A percentile compares a stretch with the other conserved stretches of the same genome.
These are phyloP conservation scores for Daldinia eschscholtzii DNA, from an alignment of 2,329 filamentous ascomycete species.

Conservation along the genomic window DNA sequence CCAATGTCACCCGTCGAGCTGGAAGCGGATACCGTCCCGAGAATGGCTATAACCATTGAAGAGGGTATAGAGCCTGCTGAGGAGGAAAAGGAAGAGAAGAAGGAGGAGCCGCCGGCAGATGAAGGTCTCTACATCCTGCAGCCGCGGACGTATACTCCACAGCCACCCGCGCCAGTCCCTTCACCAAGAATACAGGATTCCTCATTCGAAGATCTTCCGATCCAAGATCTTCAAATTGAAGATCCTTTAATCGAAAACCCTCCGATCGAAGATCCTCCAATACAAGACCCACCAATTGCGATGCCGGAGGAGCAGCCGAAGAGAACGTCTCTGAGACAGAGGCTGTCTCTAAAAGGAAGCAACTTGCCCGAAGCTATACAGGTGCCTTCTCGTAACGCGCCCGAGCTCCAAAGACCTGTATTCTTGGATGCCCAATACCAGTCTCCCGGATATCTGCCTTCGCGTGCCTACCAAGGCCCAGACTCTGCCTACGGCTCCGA, in stretches of 20 bases:
- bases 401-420: slow-evolving; percentile 54
- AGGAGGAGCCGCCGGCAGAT: slow-evolving; percentile 51
- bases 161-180: slow-evolving; percentile 61
- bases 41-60: slow-evolving; percentile 34
- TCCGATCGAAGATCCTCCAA: slow-evolving; percentile 1
- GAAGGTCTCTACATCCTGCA: slow-evolving; percentile 66
- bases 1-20: slow-evolving; percentile 38
- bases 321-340: slow-evolving; percentile 64
- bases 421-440: slow-evolving; percentile 34
- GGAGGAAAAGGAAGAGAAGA: slow-evolving; percentile 36
- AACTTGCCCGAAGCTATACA: slow-evolving; percentile 66
- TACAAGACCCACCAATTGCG: slow-evolving; percentile 47
- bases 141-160: slow-evolving; percentile 69
- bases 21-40: slow-evolving; percentile 37
- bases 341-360: slow-evolving; percentile 65
- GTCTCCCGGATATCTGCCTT: slow-evolving; percentile 44
- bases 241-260: neutral
- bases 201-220: neutral
- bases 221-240: neutral
- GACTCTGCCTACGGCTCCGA: slow-evolving; percentile 65
- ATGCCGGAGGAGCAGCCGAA: slow-evolving; percentile 49
- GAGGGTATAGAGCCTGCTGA: slow-evolving; percentile 41
- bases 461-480: slow-evolving; percentile 54
- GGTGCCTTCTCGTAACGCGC: slow-evolving; percentile 61
- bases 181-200: slow-evolving; percentile 59